Base-by-base conservation (phyloP, 176 grass and related monocot species). In the Melocanna baccifera region DNA sequence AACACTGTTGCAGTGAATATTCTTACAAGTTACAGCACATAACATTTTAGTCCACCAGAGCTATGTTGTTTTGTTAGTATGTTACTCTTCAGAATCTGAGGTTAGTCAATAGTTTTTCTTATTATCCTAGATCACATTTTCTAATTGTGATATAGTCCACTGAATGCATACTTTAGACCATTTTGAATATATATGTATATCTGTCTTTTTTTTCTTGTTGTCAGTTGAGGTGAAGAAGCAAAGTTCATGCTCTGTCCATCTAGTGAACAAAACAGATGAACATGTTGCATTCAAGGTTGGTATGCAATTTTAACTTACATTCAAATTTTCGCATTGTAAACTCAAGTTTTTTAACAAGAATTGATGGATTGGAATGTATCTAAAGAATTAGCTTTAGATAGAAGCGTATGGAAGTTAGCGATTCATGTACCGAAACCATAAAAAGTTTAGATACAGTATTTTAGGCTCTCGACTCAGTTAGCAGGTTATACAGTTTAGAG, bases 221-320 rank as follows among this genome's bases (percentile, higher is more conserved):
- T 71, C 88, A 97, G 95, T 94, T 87, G 92, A 91, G 82, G 81
- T 94, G 90, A 93, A 86, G 85, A 94, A 93, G 87, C 88, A 93
- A 63, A 97, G 92, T 85, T 86, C 90, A 34, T 94, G 95, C 85
- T 79, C 46, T 55, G 67, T 94, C 11, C 50, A 82, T 85, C 92
- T 97, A 70, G 75, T 78, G 26, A 97, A 97, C 57, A 94, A 88
- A 84, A 88, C 90, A 75, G 75, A 79, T 72, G 84, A 93, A 29
- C 91, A 91, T 91, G 85, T 94, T 79, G 90, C 95, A 77, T 97
- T 97, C 91, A 97, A 97, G 92, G 92, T 97, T 53, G 30, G 62
- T 86, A 71, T 89, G 36, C 53, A 70, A 64, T 85, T 70, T 69
- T 42, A 53, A 62, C 55, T 69, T 62, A 22, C 16, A 12, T 85